A percentile compares a stretch with the other conserved stretches of the same genome.
These are phyloP conservation scores for Fusarium sp. DNA, from an alignment of 2,329 filamentous ascomycete genomes.

Conservation along the genomic window DNA sequence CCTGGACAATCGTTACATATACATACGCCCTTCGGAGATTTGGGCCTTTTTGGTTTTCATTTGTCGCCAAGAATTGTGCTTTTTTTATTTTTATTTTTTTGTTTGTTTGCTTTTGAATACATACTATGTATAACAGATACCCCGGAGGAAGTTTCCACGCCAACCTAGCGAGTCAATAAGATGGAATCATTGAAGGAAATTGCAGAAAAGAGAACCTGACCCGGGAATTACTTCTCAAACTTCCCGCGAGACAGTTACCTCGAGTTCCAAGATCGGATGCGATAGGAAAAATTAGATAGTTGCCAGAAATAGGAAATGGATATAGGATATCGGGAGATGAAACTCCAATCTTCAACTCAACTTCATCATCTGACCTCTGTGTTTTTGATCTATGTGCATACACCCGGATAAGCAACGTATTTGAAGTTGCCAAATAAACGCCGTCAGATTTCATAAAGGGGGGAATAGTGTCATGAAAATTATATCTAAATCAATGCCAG, in stretches of 20 bases:
- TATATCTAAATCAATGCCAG: constrained; percentile 45
- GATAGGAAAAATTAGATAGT: constrained; percentile 22
- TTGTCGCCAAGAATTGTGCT: constrained; percentile 35
- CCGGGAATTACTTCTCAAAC: neutral
- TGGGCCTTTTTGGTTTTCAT: constrained; percentile 34
- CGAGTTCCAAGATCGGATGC: neutral
- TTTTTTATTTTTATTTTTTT: constrained; percentile 16
- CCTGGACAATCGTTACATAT: constrained; percentile 24
- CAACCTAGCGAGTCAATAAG: constrained; percentile 33
- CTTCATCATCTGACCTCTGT: neutral
- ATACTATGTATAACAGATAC: constrained; percentile 48
- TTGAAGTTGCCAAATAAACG: constrained; percentile 1
- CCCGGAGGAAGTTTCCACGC: constrained; percentile 41
- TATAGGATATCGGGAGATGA: constrained; percentile 14
- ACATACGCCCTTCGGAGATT: constrained; percentile 1
- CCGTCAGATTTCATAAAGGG: constrained; percentile 24
- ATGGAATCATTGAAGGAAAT: constrained; percentile 30
- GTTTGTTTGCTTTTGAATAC: constrained; percentile 35
- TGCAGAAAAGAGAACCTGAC: constrained; percentile 7
- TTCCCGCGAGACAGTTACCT: neutral
- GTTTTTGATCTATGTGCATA: neutral
- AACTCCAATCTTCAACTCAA: constrained; percentile 14
- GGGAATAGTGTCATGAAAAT: constrained; percentile 44
- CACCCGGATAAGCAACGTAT: neutral
- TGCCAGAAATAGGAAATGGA: constrained; percentile 29